phyloP scores from a whole-genome alignment of 805 yeast species.

The Ogataea pini region DNA sequence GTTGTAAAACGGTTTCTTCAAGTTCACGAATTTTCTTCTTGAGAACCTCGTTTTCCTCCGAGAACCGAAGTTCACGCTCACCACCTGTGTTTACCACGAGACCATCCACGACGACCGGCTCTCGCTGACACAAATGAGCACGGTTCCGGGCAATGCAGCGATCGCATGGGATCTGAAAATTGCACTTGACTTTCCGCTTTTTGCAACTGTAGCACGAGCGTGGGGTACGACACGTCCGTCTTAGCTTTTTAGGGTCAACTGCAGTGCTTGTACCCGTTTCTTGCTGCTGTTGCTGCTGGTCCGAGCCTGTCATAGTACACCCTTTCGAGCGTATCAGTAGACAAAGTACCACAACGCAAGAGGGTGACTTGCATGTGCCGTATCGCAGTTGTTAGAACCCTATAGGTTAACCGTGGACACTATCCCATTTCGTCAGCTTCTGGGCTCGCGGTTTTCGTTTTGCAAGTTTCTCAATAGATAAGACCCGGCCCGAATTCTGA shows the following conservation, averaged over 20 bases:
- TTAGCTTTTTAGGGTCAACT: slow-evolving; percentile 21
- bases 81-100: slow-evolving; percentile 29
- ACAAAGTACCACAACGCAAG: not conserved
- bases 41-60: slow-evolving; percentile 32
- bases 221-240: slow-evolving; percentile 37
- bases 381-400: no score
- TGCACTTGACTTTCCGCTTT: slow-evolving; percentile 49
- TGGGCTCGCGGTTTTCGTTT: no score
- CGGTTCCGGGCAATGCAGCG: slow-evolving; percentile 39
- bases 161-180: slow-evolving; percentile 48
- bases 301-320: not conserved
- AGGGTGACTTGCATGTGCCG: no score
- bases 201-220: slow-evolving; percentile 49
- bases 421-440: no score
- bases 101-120: slow-evolving; percentile 38
- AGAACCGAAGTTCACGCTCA: slow-evolving; percentile 26
- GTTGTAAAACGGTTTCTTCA: slow-evolving; percentile 24
- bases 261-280: not conserved
- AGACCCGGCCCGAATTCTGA: no score
- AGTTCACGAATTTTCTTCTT: slow-evolving; percentile 29
- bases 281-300: not conserved
- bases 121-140: slow-evolving; percentile 36
- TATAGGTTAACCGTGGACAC: no score
- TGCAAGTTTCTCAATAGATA: not conserved
- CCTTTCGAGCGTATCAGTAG: not conserved